Base-by-base conservation (phyloP, 2,329 filamentous ascomycete species). In the Allantophomopsis lycopodina region DNA sequence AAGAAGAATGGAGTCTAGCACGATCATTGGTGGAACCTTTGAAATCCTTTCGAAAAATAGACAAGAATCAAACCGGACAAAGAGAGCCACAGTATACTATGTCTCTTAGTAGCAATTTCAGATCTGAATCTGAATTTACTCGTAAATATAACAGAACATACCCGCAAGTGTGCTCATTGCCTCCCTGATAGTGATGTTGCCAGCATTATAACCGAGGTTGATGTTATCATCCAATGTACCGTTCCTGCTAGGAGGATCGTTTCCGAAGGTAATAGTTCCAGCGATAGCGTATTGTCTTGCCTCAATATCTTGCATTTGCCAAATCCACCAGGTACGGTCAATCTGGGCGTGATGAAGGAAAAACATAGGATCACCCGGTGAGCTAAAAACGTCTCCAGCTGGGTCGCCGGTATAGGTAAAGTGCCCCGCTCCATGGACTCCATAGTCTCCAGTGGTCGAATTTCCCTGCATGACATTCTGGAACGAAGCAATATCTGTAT, bases 61-160 rank as follows among this genome's bases (percentile, higher is more conserved):
- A 20, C 18, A 20, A 20, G 7, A 20, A 7, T 20, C 4, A 4
- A 20, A 20, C 18, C 7, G 4, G 7, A 20, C 4, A 20, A 7
- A 7, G 18, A 7, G 18, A 20, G 7, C 7, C 7, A 20, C 7
- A 7, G 18, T 20, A 20, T 20, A 20, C 4, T 20, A 4, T 7
- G 7, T 20, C 18, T 20, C 18, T 20, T 7, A 20, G 18, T 4
- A 20, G 18, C n/a, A n/a, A n/a, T n/a, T n/a, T 20, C 18, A 4
- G 18, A 7, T 20, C 18, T 7, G 4, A n/a, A 63, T 94, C 94
- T n/a, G 34, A 16, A 15, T 39, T 14, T 50, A 62, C 40, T 58
- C 48, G 38, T 68, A 68, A 18, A 66, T 55, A 44, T 67, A 68
- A 40, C 65, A 68, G 38, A 66, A 58, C 4, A 61, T 61, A 0